Base-by-base conservation (phyloP, 176 grass and related monocot species). In the Aegilops longissima region DNA sequence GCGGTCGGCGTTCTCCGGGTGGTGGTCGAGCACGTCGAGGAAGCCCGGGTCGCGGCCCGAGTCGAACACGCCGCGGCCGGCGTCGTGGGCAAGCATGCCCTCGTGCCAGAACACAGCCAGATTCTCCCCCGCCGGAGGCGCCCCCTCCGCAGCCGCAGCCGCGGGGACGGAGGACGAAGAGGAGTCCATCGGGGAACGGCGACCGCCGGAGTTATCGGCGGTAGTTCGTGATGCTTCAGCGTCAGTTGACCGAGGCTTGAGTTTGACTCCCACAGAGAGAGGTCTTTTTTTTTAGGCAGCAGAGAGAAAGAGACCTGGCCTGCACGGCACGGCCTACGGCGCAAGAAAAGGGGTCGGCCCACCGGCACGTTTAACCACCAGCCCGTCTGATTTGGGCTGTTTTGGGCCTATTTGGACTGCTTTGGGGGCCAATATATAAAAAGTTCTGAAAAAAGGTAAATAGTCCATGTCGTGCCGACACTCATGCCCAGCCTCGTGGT, bases 81-180 rank as follows among this genome's bases (percentile, higher is more conserved):
- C 70, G 82, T 96, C 93, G 90, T 98, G 96, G 65, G 83, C 96
- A 54, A 98, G 92, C 93, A 98, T 94, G 54, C 93, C 93, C 78
- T 96, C 92, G 66, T 98, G 79, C 96, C 92, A 98, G 82, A 98
- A 98, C 49, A 98, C 96, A 29, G 90, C 82, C 61, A 98, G 70
- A 14, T 38, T 80, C 20, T 82, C 86, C 31, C 25, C 64, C 30
- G 16, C 23, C 10, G 69, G 51, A 24, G 79, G 71, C 5, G 83
- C 13, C 9, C 33, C 42, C 6, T 6, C 42, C 42, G 67, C 68
- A 14, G 76, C 61, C 47, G 12, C n/a, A 17, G 62, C 9, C n/a
- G 72, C 6, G 25, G 51, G 69, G 68, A 38, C 16, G 1, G 4
- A 71, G 23, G 71, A 23, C 34, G 33, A 65, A 31, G 83, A 42